Conservation (phyloP, 371 early-diverging fungal species). For the Batkoa obscura region DNA sequence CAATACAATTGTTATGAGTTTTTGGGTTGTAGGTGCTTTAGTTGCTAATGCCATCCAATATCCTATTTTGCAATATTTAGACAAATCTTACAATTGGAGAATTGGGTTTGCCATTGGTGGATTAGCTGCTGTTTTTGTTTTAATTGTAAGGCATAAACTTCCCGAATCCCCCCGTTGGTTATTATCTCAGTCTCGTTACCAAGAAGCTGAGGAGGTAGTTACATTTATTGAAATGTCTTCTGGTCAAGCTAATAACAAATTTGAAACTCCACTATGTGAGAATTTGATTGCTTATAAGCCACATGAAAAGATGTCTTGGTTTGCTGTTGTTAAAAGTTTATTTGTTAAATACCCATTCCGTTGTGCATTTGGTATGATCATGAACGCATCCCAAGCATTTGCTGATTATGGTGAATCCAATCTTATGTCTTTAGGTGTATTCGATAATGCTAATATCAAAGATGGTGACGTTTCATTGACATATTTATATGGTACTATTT, state of each 20-base stretch:
- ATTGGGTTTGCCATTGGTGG: conserved; percentile 6
- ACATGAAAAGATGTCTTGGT: background rate
- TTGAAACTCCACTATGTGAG: background rate
- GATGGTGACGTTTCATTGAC: conserved; percentile 2
- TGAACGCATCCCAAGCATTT: conserved; percentile 8
- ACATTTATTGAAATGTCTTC: conserved; percentile 2
- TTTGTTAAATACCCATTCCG: conserved; percentile 7
- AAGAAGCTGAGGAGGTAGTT: conserved; percentile 3
- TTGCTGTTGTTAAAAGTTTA: background rate
- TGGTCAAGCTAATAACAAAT: conserved; percentile 2
- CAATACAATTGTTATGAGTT: conserved; percentile 7
- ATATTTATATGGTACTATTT: conserved; percentile 2
- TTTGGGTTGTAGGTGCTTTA: conserved; percentile 8
- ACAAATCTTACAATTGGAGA: background rate
- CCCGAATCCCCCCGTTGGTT: conserved; percentile 9
- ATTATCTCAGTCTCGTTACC: conserved; percentile 1
- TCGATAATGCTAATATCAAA: conserved; percentile 1
- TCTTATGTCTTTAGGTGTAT: conserved; percentile 5
- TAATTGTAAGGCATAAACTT: background rate
- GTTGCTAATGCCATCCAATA: conserved; percentile 4
- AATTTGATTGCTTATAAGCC: background rate
- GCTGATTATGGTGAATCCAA: conserved; percentile 8
- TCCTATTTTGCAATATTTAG: conserved; percentile 5
- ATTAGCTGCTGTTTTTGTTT: background rate
- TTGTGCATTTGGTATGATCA: conserved; percentile 2